Conservation (phyloP, 257 asterid genomes). For the Cruciata laevipes region DNA sequence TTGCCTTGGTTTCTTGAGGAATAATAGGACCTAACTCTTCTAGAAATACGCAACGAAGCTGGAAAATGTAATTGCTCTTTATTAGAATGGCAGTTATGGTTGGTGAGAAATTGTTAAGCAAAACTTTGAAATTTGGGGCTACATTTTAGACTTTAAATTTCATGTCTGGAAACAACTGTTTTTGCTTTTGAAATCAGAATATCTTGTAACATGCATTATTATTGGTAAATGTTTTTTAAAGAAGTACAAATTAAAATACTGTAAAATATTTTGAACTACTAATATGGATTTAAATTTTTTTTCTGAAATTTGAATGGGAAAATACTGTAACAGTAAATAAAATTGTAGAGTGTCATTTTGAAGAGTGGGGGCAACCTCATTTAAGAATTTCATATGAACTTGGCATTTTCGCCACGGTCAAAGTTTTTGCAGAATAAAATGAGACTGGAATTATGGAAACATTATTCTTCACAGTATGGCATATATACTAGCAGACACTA, state of each 20-base stretch:
- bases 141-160: constrained; percentile 16
- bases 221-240: too few relatives aligned
- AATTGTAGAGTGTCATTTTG: too few relatives aligned
- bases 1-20: too few relatives aligned
- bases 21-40: background rate
- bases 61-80: constrained; percentile 12
- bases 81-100: constrained; percentile 27
- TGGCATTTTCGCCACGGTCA: too few relatives aligned
- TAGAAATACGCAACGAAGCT: background rate
- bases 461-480: too few relatives aligned
- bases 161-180: constrained; percentile 6
- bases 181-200: background rate
- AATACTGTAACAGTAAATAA: too few relatives aligned
- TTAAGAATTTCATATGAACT: constrained; percentile 2
- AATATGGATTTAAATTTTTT: too few relatives aligned
- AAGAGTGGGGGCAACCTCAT: constrained; percentile 7
- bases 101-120: constrained; percentile 35
- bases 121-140: constrained; percentile 26
- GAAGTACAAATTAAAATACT: too few relatives aligned
- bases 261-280: too few relatives aligned
- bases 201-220: too few relatives aligned
- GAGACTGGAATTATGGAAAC: background rate
- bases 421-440: constrained; percentile 5
- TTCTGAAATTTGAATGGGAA: too few relatives aligned
- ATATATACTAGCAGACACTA: too few relatives aligned